Conservation (phyloP, 768 basidiomycete species). For the Daedaleopsis nitida region DNA sequence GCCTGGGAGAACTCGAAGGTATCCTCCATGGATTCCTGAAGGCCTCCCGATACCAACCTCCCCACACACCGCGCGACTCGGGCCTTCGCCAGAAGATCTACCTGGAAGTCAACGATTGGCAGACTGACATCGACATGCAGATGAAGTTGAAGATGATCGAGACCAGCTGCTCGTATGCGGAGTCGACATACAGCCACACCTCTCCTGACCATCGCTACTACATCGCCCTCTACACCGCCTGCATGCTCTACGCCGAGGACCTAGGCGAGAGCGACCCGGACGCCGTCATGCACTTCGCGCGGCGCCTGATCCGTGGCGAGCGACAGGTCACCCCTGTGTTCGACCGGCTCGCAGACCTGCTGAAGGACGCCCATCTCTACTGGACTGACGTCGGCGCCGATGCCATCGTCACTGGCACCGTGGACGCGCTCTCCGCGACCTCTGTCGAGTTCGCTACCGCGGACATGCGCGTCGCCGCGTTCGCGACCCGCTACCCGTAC, state of each 20-base stretch:
- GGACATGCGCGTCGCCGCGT: slow-evolving; percentile 27
- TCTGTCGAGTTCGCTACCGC: slow-evolving; percentile 37
- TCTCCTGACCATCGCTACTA: slow-evolving; percentile 28
- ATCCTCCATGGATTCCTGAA: slow-evolving; percentile 8
- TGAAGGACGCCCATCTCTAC: slow-evolving; percentile 33
- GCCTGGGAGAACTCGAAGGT: background rate
- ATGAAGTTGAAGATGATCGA: slow-evolving; percentile 16
- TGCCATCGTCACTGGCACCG: slow-evolving; percentile 32
- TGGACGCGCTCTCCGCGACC: slow-evolving; percentile 39
- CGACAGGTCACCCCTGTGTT: slow-evolving; percentile 36
- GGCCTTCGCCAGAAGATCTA: slow-evolving; percentile 3
- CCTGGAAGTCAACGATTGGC: slow-evolving; percentile 5
- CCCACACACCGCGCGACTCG: background rate
- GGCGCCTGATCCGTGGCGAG: slow-evolving; percentile 31
- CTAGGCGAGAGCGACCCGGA: slow-evolving; percentile 27
- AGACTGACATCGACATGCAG: background rate
- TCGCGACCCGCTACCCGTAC: slow-evolving; percentile 32
- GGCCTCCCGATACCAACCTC: background rate
- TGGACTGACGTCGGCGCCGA: slow-evolving; percentile 35
- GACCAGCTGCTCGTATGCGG: slow-evolving; percentile 17
- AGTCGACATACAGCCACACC: slow-evolving; percentile 21
- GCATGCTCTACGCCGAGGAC: slow-evolving; percentile 42
- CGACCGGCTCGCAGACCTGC: slow-evolving; percentile 37
- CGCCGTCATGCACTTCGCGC: slow-evolving; percentile 38
- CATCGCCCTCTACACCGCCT: slow-evolving; percentile 45